Base-by-base conservation (phyloP, 306 rosid genomes). In the Begonia masoniana region DNA sequence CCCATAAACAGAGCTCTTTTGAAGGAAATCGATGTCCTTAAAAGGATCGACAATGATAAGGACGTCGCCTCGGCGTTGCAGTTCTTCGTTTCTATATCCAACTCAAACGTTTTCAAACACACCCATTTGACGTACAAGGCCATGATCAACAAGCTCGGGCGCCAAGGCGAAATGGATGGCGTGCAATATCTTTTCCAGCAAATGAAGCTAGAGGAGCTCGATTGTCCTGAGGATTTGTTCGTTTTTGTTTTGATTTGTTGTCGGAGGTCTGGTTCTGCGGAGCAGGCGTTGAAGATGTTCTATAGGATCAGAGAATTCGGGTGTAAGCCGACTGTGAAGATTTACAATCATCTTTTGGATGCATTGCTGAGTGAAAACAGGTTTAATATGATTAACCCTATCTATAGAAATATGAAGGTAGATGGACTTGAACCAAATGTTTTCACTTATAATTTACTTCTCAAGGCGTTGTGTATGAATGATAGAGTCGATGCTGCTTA, bases 341-440 rank as follows among this genome's bases (percentile, higher is more conserved):
- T 85, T 31, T 91, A 91, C 69, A 85, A 85, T 65, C 91, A 75
- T 49, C 43, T 85, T 13, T 61, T 91, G 59, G 91, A 91, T 77
- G 79, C 79, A 0, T 70, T 91, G 80, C 78, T 91, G 62, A 56
- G 78, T 23, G 88, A 81, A 68, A 75, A 81, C 15, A 63, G 76
- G 80, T 81, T 83, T 68, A 62, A 62, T 58, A 75, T 77, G 92
- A 71, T 91, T 55, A 64, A 62, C 75, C 84, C 82, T 42, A 71
- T 83, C 4, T 91, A 86, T 66, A 67, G 41, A 57, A 91, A 75
- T 62, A 81, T 91, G 99, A 86, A 83, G 61, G 79, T 66, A 16
- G 96, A 86, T 62, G 94, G 97, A 15, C 52, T 86, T 59, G 83
- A 71, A 49, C 88, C 99, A 6, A 86, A 85, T 81, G 77, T 83